Base-by-base conservation (phyloP, 768 basidiomycete species). In the Russula ochroleuca region DNA sequence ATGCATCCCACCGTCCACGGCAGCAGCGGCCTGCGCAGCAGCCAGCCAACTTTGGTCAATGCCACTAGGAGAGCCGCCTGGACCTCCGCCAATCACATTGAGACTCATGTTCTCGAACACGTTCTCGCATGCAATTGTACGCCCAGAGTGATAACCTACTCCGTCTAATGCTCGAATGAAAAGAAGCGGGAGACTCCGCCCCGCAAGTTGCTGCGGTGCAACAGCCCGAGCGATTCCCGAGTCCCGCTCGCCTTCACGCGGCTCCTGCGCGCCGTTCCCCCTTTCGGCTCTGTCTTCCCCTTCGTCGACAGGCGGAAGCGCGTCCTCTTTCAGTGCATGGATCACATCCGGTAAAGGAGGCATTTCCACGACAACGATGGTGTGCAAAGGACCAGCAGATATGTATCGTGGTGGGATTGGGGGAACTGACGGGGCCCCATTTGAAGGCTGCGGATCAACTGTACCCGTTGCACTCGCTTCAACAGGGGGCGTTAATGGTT, bases 91-190 rank as follows among this genome's bases (percentile, higher is more conserved):
- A 70, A 85, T 80, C 28, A 75, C 78, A 37, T 79, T 78, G 54
- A 91, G 77, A 70, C 88, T 86, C 75, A 91, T 81, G 17, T 78
- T 74, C 69, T 86, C 84, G 74, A 90, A 89, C 19, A 89, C 82
- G 70, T 89, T 89, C 72, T 93, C 91, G 71, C 88, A 90, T 19
- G 89, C 82, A 62, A 94, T 85, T 48, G 87, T 89, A 66, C 90
- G 83, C 41, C 91, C 91, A 23, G 92, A 92, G 72, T 92, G 90
- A 73, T 92, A 94, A 5, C 92, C 92, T 35, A 93, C 85, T n/a
- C 92, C 90, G 69, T 94, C 92, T 47, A 78, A 82, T 17, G 87
- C 78, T 37, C 92, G 85, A 62, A 94, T 92, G 72, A 94, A 93
- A 43, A 94, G 73, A 68, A 94, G 71, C 0, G 92, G 92, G 5